Evolutionary conservation across 2,329 filamentous ascomycete genomes (phyloP).

Genomic region (Aspergillus aculeatinus): DNA sequence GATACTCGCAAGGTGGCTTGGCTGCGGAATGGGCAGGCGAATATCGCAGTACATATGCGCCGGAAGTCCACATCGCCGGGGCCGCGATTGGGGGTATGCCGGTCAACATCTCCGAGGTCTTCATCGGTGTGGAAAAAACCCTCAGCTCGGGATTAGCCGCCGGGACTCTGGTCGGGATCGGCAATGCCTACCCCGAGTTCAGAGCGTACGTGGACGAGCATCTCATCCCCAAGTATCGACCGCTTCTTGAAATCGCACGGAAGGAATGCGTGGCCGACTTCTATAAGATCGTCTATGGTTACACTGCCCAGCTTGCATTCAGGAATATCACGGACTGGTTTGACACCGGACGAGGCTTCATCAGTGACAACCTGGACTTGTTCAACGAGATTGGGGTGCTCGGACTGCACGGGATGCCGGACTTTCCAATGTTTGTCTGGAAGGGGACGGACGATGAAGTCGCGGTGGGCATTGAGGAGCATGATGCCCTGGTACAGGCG

Average conservation of each 20-base stretch:
- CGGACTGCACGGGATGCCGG: not conserved
- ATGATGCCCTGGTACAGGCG: not conserved
- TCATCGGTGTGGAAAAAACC: not conserved
- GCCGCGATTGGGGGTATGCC: constrained; percentile 5
- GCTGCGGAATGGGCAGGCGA: not conserved
- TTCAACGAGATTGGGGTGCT: not conserved
- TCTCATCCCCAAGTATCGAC: not conserved
- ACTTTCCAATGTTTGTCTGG: constrained; percentile 4
- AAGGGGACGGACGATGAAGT: not conserved
- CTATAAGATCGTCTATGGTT: not conserved
- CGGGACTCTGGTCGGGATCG: not conserved
- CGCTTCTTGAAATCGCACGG: not conserved
- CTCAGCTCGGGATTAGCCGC: not conserved
- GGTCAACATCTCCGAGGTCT: not conserved
- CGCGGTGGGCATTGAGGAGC: not conserved
- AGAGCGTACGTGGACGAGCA: not conserved
- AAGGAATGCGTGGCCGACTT: not conserved
- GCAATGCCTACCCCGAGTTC: not conserved
- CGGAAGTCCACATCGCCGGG: not conserved
- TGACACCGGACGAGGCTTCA: not conserved
- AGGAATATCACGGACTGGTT: not conserved
- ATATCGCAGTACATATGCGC: not conserved
- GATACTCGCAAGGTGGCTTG: not conserved
- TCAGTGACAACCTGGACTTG: not conserved
- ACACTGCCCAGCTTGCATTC: not conserved